Evolutionary conservation across 2,329 filamentous ascomycete species (phyloP).

Genomic region (Aspergillus melleus): DNA sequence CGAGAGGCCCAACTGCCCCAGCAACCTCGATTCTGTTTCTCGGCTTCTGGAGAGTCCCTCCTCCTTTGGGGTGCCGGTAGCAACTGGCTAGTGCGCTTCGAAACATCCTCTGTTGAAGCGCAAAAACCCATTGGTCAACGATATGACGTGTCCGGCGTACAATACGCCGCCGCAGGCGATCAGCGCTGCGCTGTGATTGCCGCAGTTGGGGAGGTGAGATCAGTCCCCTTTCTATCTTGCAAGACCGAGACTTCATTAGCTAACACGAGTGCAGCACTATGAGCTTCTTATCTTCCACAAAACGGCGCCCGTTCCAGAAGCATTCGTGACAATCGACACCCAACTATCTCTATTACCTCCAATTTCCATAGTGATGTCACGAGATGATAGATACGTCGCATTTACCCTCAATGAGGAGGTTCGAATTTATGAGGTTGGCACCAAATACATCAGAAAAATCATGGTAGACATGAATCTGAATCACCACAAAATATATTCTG

Average conservation of each 20-base stretch:
- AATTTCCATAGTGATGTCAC: constrained; percentile 23
- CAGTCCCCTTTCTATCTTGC: background rate
- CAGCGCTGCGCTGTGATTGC: constrained; percentile 34
- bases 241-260: background rate
- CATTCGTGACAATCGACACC: constrained; percentile 30
- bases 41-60: constrained; percentile 23
- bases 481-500: background rate
- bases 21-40: constrained; percentile 33
- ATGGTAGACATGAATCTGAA: background rate
- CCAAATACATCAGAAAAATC: constrained; percentile 15
- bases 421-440: constrained; percentile 21
- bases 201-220: constrained; percentile 22
- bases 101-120: constrained; percentile 27
- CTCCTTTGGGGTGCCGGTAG: constrained; percentile 22
- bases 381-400: constrained; percentile 23
- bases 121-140: constrained; percentile 28
- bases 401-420: constrained; percentile 23
- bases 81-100: constrained; percentile 30
- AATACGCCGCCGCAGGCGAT: constrained; percentile 34
- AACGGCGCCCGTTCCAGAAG: constrained; percentile 21
- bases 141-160: constrained; percentile 33
- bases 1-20: constrained; percentile 27
- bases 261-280: constrained; percentile 23
- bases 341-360: constrained; percentile 15
- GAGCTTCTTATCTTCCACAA: constrained; percentile 30